Conservation (phyloP, 345 rosid genomes). For the Corchorus capsularis region DNA sequence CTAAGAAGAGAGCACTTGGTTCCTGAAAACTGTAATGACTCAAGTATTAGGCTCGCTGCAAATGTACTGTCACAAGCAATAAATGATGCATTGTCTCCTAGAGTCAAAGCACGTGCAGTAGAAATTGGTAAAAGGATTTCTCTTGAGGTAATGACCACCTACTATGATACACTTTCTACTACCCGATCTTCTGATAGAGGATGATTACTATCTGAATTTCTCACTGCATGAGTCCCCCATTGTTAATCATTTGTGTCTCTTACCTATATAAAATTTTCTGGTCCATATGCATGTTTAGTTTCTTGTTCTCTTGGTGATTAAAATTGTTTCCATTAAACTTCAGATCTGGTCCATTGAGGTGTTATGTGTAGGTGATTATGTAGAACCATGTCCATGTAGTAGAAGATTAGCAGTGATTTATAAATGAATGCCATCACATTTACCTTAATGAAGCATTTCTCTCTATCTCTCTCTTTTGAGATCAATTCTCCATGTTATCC, state of each 20-base stretch:
- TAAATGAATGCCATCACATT: slow-evolving; percentile 1
- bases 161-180: background rate
- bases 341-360: too few relatives aligned
- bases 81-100: slow-evolving; percentile 51
- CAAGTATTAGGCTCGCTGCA: slow-evolving; percentile 47
- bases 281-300: too few relatives aligned
- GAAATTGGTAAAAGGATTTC: slow-evolving; percentile 59
- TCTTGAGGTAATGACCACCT: slow-evolving; percentile 54
- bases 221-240: too few relatives aligned
- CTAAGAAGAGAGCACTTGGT: slow-evolving; percentile 56
- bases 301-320: too few relatives aligned
- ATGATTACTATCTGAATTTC: background rate
- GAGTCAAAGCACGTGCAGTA: slow-evolving; percentile 49
- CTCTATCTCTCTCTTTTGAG: background rate
- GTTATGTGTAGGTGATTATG: background rate
- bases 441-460: background rate
- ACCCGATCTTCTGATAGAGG: background rate
- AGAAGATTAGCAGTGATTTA: background rate
- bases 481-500: background rate
- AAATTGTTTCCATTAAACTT: too few relatives aligned
- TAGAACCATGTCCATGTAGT: background rate
- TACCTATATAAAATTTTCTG: too few relatives aligned
- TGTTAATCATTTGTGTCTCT: too few relatives aligned
- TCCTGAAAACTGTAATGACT: slow-evolving; percentile 44
- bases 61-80: slow-evolving; percentile 55